Evolutionary conservation across 2,329 filamentous ascomycete species (phyloP).

Genomic region (Escovopsis sp.): DNA sequence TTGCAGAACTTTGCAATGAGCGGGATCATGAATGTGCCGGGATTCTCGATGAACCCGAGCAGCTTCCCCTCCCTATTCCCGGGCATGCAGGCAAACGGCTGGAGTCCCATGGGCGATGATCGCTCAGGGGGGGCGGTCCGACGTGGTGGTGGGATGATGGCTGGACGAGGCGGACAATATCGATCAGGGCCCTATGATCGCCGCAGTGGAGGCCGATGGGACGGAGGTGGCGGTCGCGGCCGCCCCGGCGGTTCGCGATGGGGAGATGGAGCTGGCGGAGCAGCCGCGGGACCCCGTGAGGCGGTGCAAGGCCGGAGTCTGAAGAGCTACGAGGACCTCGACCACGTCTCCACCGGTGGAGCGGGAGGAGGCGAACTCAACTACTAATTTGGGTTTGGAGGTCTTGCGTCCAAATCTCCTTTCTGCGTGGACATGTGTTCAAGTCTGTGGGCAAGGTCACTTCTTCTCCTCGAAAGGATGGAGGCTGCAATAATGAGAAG

Average conservation of each 20-base stretch:
- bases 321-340: slow-evolving; percentile 95
- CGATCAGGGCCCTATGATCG: slow-evolving; percentile 64
- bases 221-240: slow-evolving; percentile 32
- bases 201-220: slow-evolving; percentile 42
- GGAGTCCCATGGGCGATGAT: slow-evolving; percentile 37
- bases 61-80: slow-evolving; percentile 42
- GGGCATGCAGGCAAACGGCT: slow-evolving; percentile 31
- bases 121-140: slow-evolving; percentile 55
- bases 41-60: slow-evolving; percentile 37
- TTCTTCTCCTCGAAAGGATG: background rate
- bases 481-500: background rate
- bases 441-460: background rate
- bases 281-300: slow-evolving; percentile 72
- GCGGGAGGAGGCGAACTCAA: slow-evolving; percentile 71
- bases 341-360: slow-evolving; percentile 61
- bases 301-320: slow-evolving; percentile 84
- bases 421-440: background rate
- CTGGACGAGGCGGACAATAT: slow-evolving; percentile 38
- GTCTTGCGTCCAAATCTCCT: background rate
- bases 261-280: slow-evolving; percentile 62
- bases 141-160: slow-evolving; percentile 40
- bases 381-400: slow-evolving; percentile 45
- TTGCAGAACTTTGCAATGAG: slow-evolving; percentile 56
- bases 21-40: slow-evolving; percentile 43
- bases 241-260: slow-evolving; percentile 43